These are phyloP conservation scores for Prunus armeniaca DNA, from an alignment of 306 rosid species.

Conservation along the genomic window DNA sequence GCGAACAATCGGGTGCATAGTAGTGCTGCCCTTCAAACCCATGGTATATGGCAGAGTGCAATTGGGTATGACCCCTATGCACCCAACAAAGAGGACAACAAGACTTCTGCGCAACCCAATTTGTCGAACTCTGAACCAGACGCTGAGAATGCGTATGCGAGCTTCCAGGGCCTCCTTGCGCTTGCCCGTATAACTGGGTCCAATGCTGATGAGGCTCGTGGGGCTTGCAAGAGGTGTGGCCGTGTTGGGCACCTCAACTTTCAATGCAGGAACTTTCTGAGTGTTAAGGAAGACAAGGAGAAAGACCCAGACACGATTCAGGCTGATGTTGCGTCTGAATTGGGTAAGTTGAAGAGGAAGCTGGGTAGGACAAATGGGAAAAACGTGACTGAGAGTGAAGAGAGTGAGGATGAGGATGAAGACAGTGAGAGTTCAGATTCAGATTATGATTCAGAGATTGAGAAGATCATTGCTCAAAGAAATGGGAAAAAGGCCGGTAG, in stretches of 20 bases:
- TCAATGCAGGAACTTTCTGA: slow-evolving; percentile 87
- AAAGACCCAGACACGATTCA: slow-evolving; percentile 57
- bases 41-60: slow-evolving; percentile 97
- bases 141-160: slow-evolving; percentile 86
- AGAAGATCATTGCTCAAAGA: slow-evolving; percentile 66
- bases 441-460: slow-evolving; percentile 71
- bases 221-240: slow-evolving; percentile 89
- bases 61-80: slow-evolving; percentile 94
- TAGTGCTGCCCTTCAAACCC: slow-evolving; percentile 97
- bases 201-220: slow-evolving; percentile 69
- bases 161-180: slow-evolving; percentile 89
- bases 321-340: slow-evolving; percentile 50
- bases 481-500: slow-evolving; percentile 47
- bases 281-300: slow-evolving; percentile 69
- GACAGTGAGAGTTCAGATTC: slow-evolving; percentile 76
- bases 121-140: slow-evolving; percentile 55
- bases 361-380: slow-evolving; percentile 40
- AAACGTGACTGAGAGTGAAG: slow-evolving; percentile 47
- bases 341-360: slow-evolving; percentile 62
- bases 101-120: slow-evolving; percentile 43
- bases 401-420: slow-evolving; percentile 59
- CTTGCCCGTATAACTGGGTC: slow-evolving; percentile 86
- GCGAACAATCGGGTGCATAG: slow-evolving; percentile 96
- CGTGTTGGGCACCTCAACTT: slow-evolving; percentile 93
- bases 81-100: slow-evolving; percentile 76